Percentiles rank a stretch among this genome's conserved stretches.
Evolutionary conservation across 441 rosid genomes (phyloP).

Genomic region (Arabidopsis lyrata): DNA sequence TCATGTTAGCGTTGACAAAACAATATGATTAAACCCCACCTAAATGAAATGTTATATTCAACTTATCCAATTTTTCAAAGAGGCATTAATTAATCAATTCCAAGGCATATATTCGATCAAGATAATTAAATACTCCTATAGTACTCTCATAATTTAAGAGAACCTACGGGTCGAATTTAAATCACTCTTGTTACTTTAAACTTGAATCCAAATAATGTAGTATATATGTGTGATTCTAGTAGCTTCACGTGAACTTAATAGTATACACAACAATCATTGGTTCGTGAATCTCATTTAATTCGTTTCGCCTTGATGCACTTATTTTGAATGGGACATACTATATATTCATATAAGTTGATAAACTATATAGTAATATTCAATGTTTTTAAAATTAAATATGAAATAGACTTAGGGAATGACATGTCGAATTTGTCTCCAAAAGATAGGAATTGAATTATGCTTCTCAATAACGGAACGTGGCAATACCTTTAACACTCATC

Average conservation of each 20-base stretch:
- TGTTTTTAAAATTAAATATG: conserved; percentile 16
- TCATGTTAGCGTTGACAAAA: conserved; percentile 28
- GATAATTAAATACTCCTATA: conserved; percentile 1
- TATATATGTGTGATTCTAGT: conserved; percentile 36
- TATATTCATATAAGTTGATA: conserved; percentile 12
- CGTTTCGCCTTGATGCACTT: conserved; percentile 33
- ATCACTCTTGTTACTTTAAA: conserved; percentile 16
- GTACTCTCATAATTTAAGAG: neutral
- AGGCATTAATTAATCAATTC: conserved; percentile 16
- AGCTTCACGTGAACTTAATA: conserved; percentile 42
- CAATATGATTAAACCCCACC: conserved; percentile 28
- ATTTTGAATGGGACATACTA: conserved; percentile 33
- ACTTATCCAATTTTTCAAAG: conserved; percentile 14
- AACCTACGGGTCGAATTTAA: conserved; percentile 18
- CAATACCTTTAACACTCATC: conserved; percentile 37
- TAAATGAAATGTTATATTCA: conserved; percentile 22
- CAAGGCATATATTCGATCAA: conserved; percentile 18
- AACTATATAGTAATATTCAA: conserved; percentile 25
- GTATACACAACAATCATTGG: conserved; percentile 30
- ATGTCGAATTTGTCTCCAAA: conserved; percentile 42
- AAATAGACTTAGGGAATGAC: conserved; percentile 37
- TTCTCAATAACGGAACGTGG: conserved; percentile 40
- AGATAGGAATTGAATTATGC: conserved; percentile 32
- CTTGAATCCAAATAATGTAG: conserved; percentile 15
- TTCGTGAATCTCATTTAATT: conserved; percentile 37